These are phyloP conservation scores for Purshia tridentata DNA, from an alignment of 306 rosid species.

Conservation along the genomic window DNA sequence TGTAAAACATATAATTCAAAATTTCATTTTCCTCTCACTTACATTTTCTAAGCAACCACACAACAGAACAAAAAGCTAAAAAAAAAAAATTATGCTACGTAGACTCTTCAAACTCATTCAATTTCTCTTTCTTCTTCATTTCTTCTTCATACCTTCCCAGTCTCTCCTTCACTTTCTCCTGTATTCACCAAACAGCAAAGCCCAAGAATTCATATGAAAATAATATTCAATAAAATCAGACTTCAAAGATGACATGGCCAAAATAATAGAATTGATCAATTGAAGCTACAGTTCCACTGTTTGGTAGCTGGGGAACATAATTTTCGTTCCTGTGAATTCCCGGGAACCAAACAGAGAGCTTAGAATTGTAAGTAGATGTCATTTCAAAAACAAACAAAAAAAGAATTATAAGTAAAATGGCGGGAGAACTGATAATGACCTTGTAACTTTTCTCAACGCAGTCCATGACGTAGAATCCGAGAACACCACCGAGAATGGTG, in stretches of 20 bases:
- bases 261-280: too few relatives aligned
- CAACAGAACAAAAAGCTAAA: background rate
- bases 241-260: too few relatives aligned
- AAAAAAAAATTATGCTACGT: slow-evolving; percentile 17
- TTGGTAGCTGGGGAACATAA: background rate
- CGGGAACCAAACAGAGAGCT: background rate
- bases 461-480: slow-evolving; percentile 92
- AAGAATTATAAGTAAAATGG: background rate
- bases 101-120: slow-evolving; percentile 63
- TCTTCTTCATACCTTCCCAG: slow-evolving; percentile 60
- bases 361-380: too few relatives aligned
- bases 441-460: slow-evolving; percentile 62
- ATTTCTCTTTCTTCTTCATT: slow-evolving; percentile 56
- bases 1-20: background rate
- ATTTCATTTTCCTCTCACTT: background rate
- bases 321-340: background rate
- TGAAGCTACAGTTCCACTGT: background rate
- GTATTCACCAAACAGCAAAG: slow-evolving; percentile 18
- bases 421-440: slow-evolving; percentile 36
- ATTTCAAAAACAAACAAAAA: too few relatives aligned
- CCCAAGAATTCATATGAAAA: background rate
- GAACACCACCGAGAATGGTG: slow-evolving; percentile 63
- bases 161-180: slow-evolving; percentile 80
- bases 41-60: slow-evolving; percentile 3
- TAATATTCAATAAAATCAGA: background rate